Conservation (phyloP, 2,329 filamentous ascomycete species). For the Drechslerella coelobrocha region DNA sequence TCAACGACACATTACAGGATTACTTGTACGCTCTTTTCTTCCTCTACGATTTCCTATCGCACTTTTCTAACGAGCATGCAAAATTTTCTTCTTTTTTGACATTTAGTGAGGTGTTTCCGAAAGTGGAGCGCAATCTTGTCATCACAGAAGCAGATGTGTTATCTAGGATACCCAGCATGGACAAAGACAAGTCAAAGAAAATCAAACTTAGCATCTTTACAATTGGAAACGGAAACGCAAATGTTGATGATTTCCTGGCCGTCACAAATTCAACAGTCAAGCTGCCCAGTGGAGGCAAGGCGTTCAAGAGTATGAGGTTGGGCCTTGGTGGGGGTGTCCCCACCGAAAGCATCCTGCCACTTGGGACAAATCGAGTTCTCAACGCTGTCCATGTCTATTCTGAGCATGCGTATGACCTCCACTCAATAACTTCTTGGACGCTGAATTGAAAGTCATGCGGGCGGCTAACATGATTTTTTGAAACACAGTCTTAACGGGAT, state of each 20-base stretch:
- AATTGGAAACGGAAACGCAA: constrained; percentile 73
- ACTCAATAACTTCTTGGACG: background rate
- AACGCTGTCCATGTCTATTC: constrained; percentile 25
- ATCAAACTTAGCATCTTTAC: constrained; percentile 78
- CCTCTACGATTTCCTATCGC: constrained; percentile 64
- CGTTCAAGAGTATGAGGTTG: constrained; percentile 76
- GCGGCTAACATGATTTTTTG: too few species aligned
- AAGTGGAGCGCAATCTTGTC: constrained; percentile 72
- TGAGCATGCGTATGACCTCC: constrained; percentile 20
- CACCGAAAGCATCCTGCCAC: constrained; percentile 74
- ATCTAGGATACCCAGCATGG: constrained; percentile 72
- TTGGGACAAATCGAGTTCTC: constrained; percentile 62
- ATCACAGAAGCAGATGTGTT: constrained; percentile 76
- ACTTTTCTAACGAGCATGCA: constrained; percentile 57
- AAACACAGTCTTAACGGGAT: constrained; percentile 71
- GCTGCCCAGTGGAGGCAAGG: constrained; percentile 74
- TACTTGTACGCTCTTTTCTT: constrained; percentile 76
- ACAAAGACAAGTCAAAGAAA: constrained; percentile 70
- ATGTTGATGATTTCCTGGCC: constrained; percentile 78
- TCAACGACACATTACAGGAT: constrained; percentile 77
- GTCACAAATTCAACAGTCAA: constrained; percentile 77
- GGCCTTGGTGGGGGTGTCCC: constrained; percentile 75
- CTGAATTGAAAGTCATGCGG: constrained; percentile 61
- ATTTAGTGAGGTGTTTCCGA: constrained; percentile 54
- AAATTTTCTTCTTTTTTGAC: background rate